Percentiles rank a stretch among this genome's conserved stretches.
Conservation (phyloP, 1,139 yeast species). For the Scheffersomyces titani region DNA sequence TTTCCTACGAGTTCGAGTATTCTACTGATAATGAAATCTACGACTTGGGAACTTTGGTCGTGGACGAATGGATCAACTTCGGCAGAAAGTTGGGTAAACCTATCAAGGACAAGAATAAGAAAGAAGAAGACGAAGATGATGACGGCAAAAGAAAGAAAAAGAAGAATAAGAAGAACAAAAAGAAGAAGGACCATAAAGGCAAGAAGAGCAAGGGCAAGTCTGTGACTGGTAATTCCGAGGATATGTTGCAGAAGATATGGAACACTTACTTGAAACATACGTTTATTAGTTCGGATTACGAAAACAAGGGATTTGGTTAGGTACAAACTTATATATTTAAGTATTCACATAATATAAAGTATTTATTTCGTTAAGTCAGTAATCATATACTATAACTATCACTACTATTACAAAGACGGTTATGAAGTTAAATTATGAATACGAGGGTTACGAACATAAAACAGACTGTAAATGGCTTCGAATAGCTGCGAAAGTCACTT, state of each 20-base stretch:
- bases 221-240: constrained; percentile 7
- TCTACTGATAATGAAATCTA: constrained; percentile 62
- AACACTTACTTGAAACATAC: constrained; percentile 47
- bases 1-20: constrained; percentile 66
- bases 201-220: constrained; percentile 7
- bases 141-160: constrained; percentile 5
- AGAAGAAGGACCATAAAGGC: constrained; percentile 14
- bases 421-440: neutral
- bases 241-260: constrained; percentile 41
- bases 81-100: constrained; percentile 56
- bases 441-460: neutral
- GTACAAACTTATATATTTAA: neutral
- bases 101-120: constrained; percentile 16
- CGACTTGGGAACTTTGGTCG: constrained; percentile 57
- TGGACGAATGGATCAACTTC: constrained; percentile 57
- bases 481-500: neutral
- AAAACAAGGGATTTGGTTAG: constrained; percentile 41
- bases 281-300: constrained; percentile 66
- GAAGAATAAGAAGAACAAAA: constrained; percentile 10
- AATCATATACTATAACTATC: too few relatives aligned
- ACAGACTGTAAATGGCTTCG: too few relatives aligned
- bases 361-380: too few relatives aligned
- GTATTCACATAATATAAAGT: neutral
- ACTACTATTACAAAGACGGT: too few relatives aligned
- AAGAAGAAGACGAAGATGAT: constrained; percentile 12